Base-by-base conservation (phyloP, 2,329 filamentous ascomycete genomes). In the Penicillium sp. region DNA sequence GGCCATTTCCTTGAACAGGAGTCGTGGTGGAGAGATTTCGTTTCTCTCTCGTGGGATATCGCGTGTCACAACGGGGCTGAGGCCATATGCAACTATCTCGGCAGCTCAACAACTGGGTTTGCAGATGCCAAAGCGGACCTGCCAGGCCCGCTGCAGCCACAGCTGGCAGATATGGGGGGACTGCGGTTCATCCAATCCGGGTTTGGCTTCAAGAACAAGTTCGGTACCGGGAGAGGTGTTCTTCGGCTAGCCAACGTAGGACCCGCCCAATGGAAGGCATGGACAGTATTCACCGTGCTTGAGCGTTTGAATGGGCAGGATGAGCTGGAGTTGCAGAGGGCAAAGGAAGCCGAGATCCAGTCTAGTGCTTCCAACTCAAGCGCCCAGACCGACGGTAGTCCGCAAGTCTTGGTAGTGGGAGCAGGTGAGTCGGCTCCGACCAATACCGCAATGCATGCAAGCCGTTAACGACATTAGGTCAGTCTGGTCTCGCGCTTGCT, bases 21-120 rank as follows among this genome's bases (percentile, higher is more conserved):
- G 19, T 35, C 38, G 9, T 41, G 38, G 38, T 41, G 31, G 25
- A 35, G 38, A 35, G 38, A 41, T 17, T 41, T 41, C 15, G n/a
- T 41, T 15, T 29, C 38, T 35, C 18, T 41, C 25, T 35, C 38
- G 9, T 41, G 38, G 38, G 38, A 41, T 26, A 35, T 41, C 14
- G 23, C 31, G n/a, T 41, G 38, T 29, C 38, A 35, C 15, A 41
- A 41, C 30, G 38, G 38, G 13, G 17, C 31, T 13, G 17, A 35
- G 18, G 13, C 38, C 31, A 41, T 41, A 35, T 34, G 11, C 25
- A 30, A 35, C 27, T 41, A 29, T 18, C 25, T 41, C 1, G 31
- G 23, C 7, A 18, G 10, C 14, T 41, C 38, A 14, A 41, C n/a
- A 15, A 15, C 25, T 23, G 38, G 31, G 18, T 35, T 41, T 23